These are phyloP conservation scores for Ambrosiella cleistominuta DNA, from an alignment of 2,329 filamentous ascomycete species.

Conservation along the genomic window DNA sequence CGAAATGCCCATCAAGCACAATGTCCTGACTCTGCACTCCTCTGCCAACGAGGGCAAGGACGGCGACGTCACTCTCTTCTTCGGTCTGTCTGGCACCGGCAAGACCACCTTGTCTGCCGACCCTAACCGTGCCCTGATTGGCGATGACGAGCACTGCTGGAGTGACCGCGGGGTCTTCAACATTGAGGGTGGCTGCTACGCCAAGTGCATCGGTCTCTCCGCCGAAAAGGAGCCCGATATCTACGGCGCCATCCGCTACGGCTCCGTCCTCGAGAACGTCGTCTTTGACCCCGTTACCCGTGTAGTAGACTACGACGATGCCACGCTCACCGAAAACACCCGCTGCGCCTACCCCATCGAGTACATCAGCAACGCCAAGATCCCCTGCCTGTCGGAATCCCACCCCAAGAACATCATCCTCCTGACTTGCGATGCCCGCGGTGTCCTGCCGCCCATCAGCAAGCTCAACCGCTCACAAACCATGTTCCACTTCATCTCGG, in stretches of 20 bases:
- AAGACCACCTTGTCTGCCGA: constrained; percentile 98
- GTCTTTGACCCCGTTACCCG: constrained; percentile 87
- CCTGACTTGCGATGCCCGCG: constrained; percentile 91
- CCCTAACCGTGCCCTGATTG: constrained; percentile 87
- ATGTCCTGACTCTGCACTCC: constrained; percentile 93
- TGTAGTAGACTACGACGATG: constrained; percentile 86
- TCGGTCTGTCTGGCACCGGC: constrained; percentile 92
- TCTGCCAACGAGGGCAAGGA: constrained; percentile 92
- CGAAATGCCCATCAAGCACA: constrained; percentile 99
- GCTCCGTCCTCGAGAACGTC: constrained; percentile 94
- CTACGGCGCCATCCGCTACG: constrained; percentile 86
- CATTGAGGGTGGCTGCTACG: constrained; percentile 98
- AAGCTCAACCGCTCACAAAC: constrained; percentile 89
- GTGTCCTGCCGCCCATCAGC: constrained; percentile 92
- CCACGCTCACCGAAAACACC: constrained; percentile 93
- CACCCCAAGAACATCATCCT: constrained; percentile 97
- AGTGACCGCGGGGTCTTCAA: constrained; percentile 94
- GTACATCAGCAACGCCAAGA: constrained; percentile 98
- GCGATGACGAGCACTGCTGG: constrained; percentile 99
- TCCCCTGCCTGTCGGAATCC: constrained; percentile 72
- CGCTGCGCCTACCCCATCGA: constrained; percentile 96
- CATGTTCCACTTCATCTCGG: constrained; percentile 99
- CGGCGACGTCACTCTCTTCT: constrained; percentile 97
- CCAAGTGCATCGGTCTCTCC: constrained; percentile 93
- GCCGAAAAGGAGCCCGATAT: constrained; percentile 99